Conservation (phyloP, 257 asterid species). For the Solanum sitiens region DNA sequence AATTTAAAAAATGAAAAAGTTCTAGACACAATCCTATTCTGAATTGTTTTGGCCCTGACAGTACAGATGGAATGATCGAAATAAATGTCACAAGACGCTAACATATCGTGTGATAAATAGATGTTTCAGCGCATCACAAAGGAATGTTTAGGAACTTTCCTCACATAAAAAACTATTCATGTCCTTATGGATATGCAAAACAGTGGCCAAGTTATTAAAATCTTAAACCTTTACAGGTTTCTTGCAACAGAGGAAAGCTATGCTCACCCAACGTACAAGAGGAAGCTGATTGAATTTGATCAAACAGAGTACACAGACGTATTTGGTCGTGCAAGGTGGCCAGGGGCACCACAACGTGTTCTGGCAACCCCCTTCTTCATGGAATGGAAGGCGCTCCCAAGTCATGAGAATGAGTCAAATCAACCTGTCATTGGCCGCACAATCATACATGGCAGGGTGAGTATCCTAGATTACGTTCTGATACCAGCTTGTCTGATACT, state of each 20-base stretch:
- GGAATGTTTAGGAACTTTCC: not conserved
- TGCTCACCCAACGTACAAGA: conserved; percentile 80
- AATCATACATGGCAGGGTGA: conserved; percentile 63
- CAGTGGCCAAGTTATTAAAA: not conserved
- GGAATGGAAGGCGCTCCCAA: conserved; percentile 63
- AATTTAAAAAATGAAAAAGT: not conserved
- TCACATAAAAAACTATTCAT: not conserved
- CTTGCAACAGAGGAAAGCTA: conserved; percentile 73
- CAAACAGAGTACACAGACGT: conserved; percentile 66
- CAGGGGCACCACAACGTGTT: conserved; percentile 82
- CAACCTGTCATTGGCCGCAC: conserved; percentile 72
- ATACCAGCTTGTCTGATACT: not conserved
- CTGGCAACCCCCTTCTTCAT: conserved; percentile 55
- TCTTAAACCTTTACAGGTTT: conserved; percentile 28
- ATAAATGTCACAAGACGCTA: not conserved
- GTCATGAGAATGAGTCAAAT: conserved; percentile 50
- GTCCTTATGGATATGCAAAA: not conserved
- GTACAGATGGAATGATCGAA: not conserved
- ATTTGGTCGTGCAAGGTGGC: conserved; percentile 95
- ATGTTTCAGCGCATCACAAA: not conserved
- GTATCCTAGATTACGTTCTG: not conserved
- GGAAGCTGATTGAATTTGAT: conserved; percentile 49
- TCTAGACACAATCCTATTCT: not conserved
- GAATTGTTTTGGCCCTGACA: not conserved
- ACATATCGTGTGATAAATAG: not conserved